Evolutionary conservation across 179 eudicot genomes (phyloP), one percentile per base, ranked within the genome.

Genomic region (Gypsophila paniculata): DNA sequence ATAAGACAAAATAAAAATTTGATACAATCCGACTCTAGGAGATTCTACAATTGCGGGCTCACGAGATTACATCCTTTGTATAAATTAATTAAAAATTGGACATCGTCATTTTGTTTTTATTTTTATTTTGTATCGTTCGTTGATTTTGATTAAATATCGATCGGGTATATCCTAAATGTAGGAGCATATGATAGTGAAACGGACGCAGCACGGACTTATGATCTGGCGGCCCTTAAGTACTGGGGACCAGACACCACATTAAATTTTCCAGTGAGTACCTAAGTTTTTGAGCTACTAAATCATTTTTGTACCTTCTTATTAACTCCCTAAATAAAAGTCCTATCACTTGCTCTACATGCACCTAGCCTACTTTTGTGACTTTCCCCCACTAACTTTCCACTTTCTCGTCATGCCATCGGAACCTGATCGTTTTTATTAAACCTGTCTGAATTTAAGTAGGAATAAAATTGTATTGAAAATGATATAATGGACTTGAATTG

Each of bases 161-260:
- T 12, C 5, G 39, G 48, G 15, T 70, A 72, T 76, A 77, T 76
- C 82, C 70, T 52, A 70, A 42, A 68, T 83, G 76, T 74, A 93
- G 98, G 98, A 25, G 98, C 98, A 34, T 93, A 93, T 76, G 96
- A 91, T 66, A 82, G 88, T 63, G 98, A 93, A 79, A 91, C 83
- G 42, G 90, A 86, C 75, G 98, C 98, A 9, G 96, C 96, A 54
- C 87, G 86, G 49, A 91, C 96, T 63, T 93, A 89, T 59, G 98
- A 93, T 82, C 87, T 89, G 65, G 98, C 98, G 66, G 98, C 98
- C 48, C 91, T 93, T 74, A 93, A 93, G 81, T 93, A 89, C 18
- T 91, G 98, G 96, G 98, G 96, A 12, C 83, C 88, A 49, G 70
- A 75, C 18, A 84, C 91, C 5, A 78, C 83, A 23, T 84, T 93